A percentile compares a stretch with the other conserved stretches of the same genome.
Evolutionary conservation across 371 early-diverging fungal species (phyloP).

Genomic region (Mortierella sp.): DNA sequence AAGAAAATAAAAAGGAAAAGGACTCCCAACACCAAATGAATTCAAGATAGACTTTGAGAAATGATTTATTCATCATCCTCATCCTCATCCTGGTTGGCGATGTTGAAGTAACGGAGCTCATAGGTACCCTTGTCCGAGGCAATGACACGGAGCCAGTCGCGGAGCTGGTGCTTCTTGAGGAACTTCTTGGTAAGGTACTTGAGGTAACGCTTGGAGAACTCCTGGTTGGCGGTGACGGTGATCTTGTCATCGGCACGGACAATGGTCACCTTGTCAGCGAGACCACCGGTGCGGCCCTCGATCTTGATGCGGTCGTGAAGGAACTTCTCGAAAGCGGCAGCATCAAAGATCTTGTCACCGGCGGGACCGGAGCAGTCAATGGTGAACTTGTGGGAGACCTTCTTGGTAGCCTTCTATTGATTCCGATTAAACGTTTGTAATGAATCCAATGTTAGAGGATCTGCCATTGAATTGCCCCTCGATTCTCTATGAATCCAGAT

Average conservation of each 20-base stretch:
- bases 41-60: constrained; percentile 4
- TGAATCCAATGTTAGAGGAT: neutral
- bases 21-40: constrained; percentile 19
- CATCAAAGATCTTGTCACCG: constrained; percentile 96
- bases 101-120: constrained; percentile 97
- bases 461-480: neutral
- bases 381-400: constrained; percentile 79
- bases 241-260: constrained; percentile 83
- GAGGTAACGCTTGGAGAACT: constrained; percentile 98
- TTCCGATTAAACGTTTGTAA: neutral
- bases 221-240: constrained; percentile 82
- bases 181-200: constrained; percentile 99
- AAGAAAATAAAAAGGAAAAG: constrained; percentile 16
- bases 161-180: constrained; percentile 99
- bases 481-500: neutral
- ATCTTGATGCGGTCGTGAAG: constrained; percentile 99
- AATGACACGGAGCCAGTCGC: constrained; percentile 98
- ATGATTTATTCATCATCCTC: constrained; percentile 75
- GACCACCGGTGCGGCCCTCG: constrained; percentile 95
- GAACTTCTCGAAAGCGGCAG: constrained; percentile 97
- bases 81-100: constrained; percentile 87
- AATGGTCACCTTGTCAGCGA: constrained; percentile 90
- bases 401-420: constrained; percentile 59
- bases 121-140: constrained; percentile 92
- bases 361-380: constrained; percentile 96